phyloP scores from a whole-genome alignment of 23 red algal species.

The Gracilaria domingensis region DNA sequence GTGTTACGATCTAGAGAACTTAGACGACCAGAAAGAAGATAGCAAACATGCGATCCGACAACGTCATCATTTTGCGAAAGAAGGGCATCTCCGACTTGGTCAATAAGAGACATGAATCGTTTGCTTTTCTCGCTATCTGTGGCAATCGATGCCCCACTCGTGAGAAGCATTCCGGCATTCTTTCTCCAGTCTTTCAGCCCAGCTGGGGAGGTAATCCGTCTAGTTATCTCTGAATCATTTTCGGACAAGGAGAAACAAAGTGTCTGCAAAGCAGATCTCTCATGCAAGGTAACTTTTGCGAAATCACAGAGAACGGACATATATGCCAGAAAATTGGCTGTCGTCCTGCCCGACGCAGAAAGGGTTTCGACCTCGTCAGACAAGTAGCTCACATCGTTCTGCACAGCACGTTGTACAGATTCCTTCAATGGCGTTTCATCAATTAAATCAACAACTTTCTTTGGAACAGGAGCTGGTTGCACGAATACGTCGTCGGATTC shows the following conservation, averaged over 20 bases:
- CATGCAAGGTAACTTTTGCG: slow-evolving; percentile 28
- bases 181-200: slow-evolving; percentile 62
- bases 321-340: too few relatives aligned
- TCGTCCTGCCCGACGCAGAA: too few relatives aligned
- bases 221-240: slow-evolving; percentile 55
- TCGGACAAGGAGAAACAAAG: slow-evolving; percentile 53
- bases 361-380: too few relatives aligned
- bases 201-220: slow-evolving; percentile 32
- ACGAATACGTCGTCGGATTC: too few relatives aligned
- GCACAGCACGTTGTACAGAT: too few relatives aligned
- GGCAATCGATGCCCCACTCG: neutral
- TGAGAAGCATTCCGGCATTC: slow-evolving; percentile 32
- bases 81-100: slow-evolving; percentile 56
- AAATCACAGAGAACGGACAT: slow-evolving; percentile 30
- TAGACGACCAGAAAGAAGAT: slow-evolving; percentile 55
- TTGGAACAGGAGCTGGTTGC: too few relatives aligned
- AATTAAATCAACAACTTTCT: too few relatives aligned
- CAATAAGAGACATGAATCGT: slow-evolving; percentile 30
- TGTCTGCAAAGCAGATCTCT: slow-evolving; percentile 58
- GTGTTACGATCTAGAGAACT: neutral
- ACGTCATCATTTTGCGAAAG: slow-evolving; percentile 18
- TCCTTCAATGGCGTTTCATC: too few relatives aligned
- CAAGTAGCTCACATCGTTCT: too few relatives aligned
- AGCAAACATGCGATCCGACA: slow-evolving; percentile 55
- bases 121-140: neutral